Percentiles rank a stretch among this genome's conserved stretches.
These are phyloP conservation scores for Yamadazyma kanchanaburiensis DNA, from an alignment of 1,139 yeast species.

Conservation along the genomic window DNA sequence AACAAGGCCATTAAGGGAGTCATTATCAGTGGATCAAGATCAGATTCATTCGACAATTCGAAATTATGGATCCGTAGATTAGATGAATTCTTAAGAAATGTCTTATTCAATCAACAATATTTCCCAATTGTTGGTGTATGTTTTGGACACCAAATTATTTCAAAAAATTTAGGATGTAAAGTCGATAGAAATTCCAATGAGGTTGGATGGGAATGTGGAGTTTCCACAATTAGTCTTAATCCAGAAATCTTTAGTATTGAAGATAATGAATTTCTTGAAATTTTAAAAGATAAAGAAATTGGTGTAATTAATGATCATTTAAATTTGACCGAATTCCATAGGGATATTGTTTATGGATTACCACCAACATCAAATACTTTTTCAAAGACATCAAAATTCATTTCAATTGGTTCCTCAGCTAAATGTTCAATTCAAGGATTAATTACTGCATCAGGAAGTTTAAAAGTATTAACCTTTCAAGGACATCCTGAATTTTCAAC, in stretches of 20 bases:
- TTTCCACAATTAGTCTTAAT: constrained; percentile 48
- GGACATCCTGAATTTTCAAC: constrained; percentile 85
- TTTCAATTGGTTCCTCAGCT: constrained; percentile 50
- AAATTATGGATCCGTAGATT: constrained; percentile 53
- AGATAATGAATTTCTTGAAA: constrained; percentile 19
- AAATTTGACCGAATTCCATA: constrained; percentile 63
- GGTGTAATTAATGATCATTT: constrained; percentile 19
- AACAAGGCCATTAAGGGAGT: constrained; percentile 40
- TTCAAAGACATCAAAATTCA: constrained; percentile 22
- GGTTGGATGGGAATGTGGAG: constrained; percentile 74
- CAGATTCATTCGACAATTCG: constrained; percentile 49
- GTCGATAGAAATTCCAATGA: constrained; percentile 50
- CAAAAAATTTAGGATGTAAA: constrained; percentile 58
- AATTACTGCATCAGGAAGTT: constrained; percentile 38
- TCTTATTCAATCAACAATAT: constrained; percentile 19
- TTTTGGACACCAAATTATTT: constrained; percentile 83
- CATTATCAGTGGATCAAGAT: constrained; percentile 63
- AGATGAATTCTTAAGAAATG: constrained; percentile 36
- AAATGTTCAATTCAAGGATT: constrained; percentile 64
- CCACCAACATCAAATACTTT: constrained; percentile 11
- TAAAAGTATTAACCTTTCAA: constrained; percentile 63
- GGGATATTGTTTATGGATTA: constrained; percentile 56
- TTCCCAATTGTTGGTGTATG: constrained; percentile 66
- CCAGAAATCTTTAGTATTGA: constrained; percentile 29
- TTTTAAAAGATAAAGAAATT: constrained; percentile 17